Evolutionary conservation across 2,329 filamentous ascomycete species (phyloP).

Genomic region (Bipolaris oryzae): DNA sequence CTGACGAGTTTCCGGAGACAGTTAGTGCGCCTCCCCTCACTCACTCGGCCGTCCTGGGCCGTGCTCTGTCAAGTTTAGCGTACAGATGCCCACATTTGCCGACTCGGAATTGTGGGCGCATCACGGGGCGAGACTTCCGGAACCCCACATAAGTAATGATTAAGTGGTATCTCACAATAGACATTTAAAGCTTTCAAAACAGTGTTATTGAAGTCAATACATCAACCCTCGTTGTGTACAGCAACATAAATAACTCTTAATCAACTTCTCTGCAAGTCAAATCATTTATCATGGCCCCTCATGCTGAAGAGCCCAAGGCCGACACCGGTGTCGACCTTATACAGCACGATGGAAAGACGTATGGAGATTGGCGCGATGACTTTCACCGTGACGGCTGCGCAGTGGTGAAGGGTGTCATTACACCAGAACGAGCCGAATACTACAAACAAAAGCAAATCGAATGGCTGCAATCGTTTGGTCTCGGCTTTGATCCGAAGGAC

Average conservation of each 20-base stretch:
- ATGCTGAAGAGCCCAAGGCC: constrained; percentile 23
- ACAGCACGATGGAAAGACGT: constrained; percentile 18
- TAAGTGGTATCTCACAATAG: background rate
- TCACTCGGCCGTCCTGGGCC: background rate
- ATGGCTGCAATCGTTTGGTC: constrained; percentile 52
- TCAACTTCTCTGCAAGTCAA: background rate
- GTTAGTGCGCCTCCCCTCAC: background rate
- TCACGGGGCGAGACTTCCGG: background rate
- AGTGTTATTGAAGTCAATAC: background rate
- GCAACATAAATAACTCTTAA: background rate
- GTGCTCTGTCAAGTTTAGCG: background rate
- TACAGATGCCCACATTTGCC: constrained; percentile 2
- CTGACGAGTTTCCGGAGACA: background rate
- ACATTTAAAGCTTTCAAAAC: background rate
- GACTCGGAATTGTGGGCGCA: background rate
- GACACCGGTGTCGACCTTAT: constrained; percentile 26
- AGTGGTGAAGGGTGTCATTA: constrained; percentile 51
- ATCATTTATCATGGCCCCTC: constrained; percentile 19
- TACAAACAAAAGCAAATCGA: constrained; percentile 51
- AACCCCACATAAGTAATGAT: background rate
- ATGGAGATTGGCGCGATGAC: constrained; percentile 27
- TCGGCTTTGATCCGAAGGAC: constrained; percentile 48
- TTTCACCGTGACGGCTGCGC: constrained; percentile 52
- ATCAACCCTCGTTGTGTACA: background rate
- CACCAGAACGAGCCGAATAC: constrained; percentile 47